Conservation (phyloP, 176 grass and related monocot species). For the Raddia guianensis region DNA sequence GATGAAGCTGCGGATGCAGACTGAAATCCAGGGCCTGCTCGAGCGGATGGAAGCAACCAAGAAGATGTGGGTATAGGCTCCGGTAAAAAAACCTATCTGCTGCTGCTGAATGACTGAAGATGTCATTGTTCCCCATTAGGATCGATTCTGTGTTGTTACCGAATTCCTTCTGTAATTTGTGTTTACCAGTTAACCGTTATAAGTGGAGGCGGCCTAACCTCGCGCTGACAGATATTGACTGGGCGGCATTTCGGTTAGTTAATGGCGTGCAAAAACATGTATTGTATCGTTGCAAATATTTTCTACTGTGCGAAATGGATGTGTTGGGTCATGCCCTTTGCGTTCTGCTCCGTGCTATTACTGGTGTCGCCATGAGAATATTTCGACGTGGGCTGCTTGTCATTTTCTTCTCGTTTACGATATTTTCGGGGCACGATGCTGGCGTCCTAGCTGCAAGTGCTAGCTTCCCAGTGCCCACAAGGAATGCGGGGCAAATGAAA, state of each 20-base stretch:
- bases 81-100: not conserved
- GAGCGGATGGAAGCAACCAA: conserved; percentile 99
- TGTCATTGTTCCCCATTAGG: conserved; percentile 33
- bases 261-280: conserved; percentile 36
- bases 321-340: conserved; percentile 45
- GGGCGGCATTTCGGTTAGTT: conserved; percentile 32
- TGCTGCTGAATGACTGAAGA: conserved; percentile 30
- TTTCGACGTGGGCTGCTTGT: conserved; percentile 12
- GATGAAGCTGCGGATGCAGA: conserved; percentile 99
- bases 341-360: conserved; percentile 17
- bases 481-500: not conserved
- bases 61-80: conserved; percentile 91
- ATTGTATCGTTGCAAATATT: conserved; percentile 16
- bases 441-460: not conserved
- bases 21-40: conserved; percentile 89
- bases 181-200: conserved; percentile 38
- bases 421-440: not conserved
- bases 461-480: not conserved
- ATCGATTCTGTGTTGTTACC: conserved; percentile 43
- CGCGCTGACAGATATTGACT: conserved; percentile 37
- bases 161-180: conserved; percentile 38
- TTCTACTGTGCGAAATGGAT: conserved; percentile 4
- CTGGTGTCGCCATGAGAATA: conserved; percentile 27
- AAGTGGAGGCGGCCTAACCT: conserved; percentile 43
- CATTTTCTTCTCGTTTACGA: not conserved